Evolutionary conservation across 2,329 filamentous ascomycete genomes (phyloP).

Genomic region (Cladophialophora chaetospira): DNA sequence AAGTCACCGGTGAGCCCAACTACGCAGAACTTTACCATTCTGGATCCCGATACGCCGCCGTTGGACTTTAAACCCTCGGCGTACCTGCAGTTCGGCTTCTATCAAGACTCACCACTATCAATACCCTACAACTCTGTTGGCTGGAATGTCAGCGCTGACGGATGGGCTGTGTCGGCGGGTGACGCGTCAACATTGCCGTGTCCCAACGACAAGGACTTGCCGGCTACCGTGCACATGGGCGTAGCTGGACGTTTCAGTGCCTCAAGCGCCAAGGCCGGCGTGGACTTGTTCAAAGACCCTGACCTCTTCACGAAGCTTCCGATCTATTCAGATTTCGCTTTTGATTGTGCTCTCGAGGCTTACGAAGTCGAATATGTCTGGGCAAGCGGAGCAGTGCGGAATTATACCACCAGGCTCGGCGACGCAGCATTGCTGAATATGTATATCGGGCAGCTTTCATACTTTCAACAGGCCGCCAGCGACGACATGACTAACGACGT

Average conservation of each 20-base stretch:
- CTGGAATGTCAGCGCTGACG: neutral
- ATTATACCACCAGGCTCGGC: neutral
- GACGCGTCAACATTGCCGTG: neutral
- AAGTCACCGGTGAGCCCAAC: neutral
- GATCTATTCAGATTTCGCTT: neutral
- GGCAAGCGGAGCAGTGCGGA: too few species aligned
- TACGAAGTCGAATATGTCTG: neutral
- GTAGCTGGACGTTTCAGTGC: neutral
- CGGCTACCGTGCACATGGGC: neutral
- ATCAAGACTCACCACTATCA: neutral
- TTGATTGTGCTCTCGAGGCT: neutral
- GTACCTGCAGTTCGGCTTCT: neutral
- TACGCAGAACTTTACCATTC: neutral
- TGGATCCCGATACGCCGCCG: neutral
- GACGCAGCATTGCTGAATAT: neutral
- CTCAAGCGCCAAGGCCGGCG: neutral
- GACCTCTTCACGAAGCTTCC: neutral
- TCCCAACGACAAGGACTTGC: neutral
- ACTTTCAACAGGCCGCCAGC: constrained; percentile 12
- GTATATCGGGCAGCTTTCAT: constrained; percentile 16
- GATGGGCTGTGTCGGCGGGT: neutral
- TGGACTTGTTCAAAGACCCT: neutral
- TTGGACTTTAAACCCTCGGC: neutral
- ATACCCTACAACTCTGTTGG: constrained; percentile 1
- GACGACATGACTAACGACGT: constrained; percentile 3